Evolutionary conservation across 306 rosid species (phyloP).

Genomic region (Sicyos edulis): DNA sequence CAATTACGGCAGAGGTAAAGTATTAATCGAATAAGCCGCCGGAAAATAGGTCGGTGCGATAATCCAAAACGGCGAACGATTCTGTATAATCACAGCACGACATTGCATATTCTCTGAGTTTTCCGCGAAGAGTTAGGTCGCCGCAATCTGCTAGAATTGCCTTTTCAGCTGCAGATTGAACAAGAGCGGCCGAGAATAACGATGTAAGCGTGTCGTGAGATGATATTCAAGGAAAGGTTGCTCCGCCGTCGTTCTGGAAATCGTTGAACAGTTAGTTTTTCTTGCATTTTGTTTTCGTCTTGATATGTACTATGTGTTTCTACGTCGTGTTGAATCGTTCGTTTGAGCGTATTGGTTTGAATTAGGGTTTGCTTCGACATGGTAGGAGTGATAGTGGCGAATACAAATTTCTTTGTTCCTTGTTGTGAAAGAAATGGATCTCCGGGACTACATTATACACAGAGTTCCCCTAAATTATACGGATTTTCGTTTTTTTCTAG

Average conservation of each 20-base stretch:
- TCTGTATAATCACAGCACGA: neutral
- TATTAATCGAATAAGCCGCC: neutral
- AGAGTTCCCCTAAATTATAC: constrained; percentile 27
- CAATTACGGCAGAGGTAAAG: neutral
- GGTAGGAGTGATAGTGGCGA: constrained; percentile 27
- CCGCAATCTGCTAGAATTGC: neutral
- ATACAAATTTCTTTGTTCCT: constrained; percentile 35
- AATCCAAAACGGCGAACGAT: neutral
- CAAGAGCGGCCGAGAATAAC: neutral
- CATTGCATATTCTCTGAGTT: neutral
- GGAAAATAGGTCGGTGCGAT: neutral
- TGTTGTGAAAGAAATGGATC: constrained; percentile 31
- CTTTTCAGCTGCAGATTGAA: neutral
- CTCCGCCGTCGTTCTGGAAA: neutral
- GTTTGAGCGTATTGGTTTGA: neutral
- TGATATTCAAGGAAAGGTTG: neutral
- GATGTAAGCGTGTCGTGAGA: neutral
- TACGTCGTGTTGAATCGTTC: neutral
- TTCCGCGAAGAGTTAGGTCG: neutral
- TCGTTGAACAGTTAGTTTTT: neutral
- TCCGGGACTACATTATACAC: constrained; percentile 25
- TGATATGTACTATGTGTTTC: neutral
- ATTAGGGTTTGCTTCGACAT: constrained; percentile 19
- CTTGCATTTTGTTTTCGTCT: neutral
- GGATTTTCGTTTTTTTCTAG: constrained; percentile 31